Evolutionary conservation across 805 yeast genomes (phyloP), one percentile per base, ranked within the genome.

Genomic region (Kuraishia floccosa): DNA sequence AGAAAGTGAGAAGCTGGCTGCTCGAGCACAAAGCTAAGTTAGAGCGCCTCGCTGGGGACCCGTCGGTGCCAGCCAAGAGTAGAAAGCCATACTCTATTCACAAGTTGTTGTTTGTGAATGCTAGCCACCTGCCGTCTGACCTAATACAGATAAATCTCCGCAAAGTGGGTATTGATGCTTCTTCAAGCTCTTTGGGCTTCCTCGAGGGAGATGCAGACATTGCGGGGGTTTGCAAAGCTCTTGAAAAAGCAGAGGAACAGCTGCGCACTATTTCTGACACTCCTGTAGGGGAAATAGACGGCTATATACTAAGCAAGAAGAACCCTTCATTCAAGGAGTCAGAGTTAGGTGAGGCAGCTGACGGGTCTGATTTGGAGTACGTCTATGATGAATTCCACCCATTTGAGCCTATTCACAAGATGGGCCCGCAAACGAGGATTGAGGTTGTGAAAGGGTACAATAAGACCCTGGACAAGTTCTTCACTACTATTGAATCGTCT

Each of bases 401-500:
- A 4, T 68, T 57, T 44, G 44, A 54, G 25, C 78, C 78, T 6
- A 35, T 36, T 13, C 51, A 53, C 32, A 56, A 54, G 35, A 19
- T 28, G 4, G 35, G 35, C 10, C 50, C 45, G 7, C 40, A 43
- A 11, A 50, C 45, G 30, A 55, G 58, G 15, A 45, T 75, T 14
- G 59, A 67, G 3, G 59, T 57, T 13, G 54, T 73, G 10, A 52
- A 58, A 6, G 86, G 91, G 0, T 89, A 85, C 50, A 87, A 85
- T 47, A 68, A 70, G 35, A 78, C 96, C 0, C 64, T 89, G 14
- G 98, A 89, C 52, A 62, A 59, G 25, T 89, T 82, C 47, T 89
- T 82, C 49, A 84, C 96, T 0, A 76, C 89, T 0, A 60, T 87
- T 11, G 94, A 89, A 46, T 75, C 93, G 4, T 73, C 85, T 4